Percentiles rank a stretch among this genome's conserved stretches.
Conservation (phyloP, 2,329 filamentous ascomycete genomes). For the Penicillium sp. region DNA sequence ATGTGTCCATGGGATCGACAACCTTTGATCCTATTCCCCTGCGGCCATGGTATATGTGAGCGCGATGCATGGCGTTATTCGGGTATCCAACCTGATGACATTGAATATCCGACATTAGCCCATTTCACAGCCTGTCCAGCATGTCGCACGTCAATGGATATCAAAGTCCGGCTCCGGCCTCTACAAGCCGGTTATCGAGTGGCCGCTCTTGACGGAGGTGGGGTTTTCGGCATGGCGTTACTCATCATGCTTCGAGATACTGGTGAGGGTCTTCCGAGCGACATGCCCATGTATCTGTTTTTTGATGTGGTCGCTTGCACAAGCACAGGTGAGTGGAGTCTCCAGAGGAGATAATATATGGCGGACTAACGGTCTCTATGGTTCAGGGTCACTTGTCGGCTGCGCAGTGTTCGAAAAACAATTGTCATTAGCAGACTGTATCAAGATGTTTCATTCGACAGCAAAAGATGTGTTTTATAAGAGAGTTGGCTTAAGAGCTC, state of each 20-base stretch:
- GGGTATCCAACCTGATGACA: background rate
- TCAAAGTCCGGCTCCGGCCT: slow-evolving; percentile 1
- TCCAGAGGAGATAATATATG: background rate
- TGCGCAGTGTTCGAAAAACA: background rate
- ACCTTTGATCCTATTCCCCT: slow-evolving; percentile 1
- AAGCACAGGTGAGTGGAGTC: slow-evolving; percentile 1
- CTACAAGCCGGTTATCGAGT: slow-evolving; percentile 6
- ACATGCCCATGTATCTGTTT: background rate
- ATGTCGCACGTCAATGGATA: background rate
- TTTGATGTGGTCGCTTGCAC: slow-evolving; percentile 1
- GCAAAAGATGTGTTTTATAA: background rate
- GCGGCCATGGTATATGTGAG: slow-evolving; percentile 6
- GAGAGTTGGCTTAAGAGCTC: background rate
- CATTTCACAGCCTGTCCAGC: slow-evolving; percentile 2
- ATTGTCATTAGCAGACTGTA: slow-evolving; percentile 2
- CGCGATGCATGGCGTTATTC: slow-evolving; percentile 6
- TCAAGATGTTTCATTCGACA: slow-evolving; percentile 1
- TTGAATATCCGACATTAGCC: background rate
- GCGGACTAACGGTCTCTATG: background rate
- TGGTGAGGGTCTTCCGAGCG: background rate
- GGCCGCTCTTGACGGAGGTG: slow-evolving; percentile 3
- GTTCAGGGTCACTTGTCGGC: slow-evolving; percentile 1
- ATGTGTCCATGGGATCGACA: slow-evolving; percentile 4
- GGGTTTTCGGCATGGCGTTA: background rate
- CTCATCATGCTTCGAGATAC: background rate